phyloP scores from a whole-genome alignment of 345 rosid genomes.

The Excoecaria agallocha region DNA sequence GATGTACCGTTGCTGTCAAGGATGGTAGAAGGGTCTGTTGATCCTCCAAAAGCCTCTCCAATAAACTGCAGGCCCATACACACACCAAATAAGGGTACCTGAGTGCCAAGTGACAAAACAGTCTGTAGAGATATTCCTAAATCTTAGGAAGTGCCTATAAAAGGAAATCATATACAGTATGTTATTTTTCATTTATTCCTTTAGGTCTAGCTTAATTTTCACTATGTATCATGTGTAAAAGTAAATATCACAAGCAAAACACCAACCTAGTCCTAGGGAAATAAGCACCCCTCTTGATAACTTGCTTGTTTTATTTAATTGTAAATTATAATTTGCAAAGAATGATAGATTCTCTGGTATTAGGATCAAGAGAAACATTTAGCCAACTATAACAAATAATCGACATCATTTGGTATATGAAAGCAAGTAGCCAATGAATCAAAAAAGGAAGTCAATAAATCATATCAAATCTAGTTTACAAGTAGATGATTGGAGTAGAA shows the following conservation, averaged over 20 bases:
- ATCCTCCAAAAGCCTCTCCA: conserved; percentile 99
- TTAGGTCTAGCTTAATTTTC: not conserved
- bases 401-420: conserved; percentile 14
- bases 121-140: conserved; percentile 95
- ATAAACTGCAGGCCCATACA: conserved; percentile 99
- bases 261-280: conserved; percentile 92
- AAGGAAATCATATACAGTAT: not conserved
- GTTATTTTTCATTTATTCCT: not conserved
- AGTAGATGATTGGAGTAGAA: not conserved
- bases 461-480: not conserved
- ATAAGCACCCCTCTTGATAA: conserved; percentile 87
- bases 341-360: not conserved
- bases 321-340: not conserved
- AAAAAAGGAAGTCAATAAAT: not conserved
- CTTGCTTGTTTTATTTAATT: not conserved
- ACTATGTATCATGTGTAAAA: not conserved
- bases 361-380: conserved; percentile 1
- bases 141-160: conserved; percentile 76
- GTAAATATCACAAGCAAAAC: not conserved
- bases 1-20: too few species aligned
- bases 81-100: conserved; percentile 86
- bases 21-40: too few species aligned
- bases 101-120: conserved; percentile 83
- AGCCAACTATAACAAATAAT: not conserved
- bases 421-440: not conserved